Evolutionary conservation across 495 filamentous ascomycete species (phyloP).

Genomic region (Sordaria brevicollis): DNA sequence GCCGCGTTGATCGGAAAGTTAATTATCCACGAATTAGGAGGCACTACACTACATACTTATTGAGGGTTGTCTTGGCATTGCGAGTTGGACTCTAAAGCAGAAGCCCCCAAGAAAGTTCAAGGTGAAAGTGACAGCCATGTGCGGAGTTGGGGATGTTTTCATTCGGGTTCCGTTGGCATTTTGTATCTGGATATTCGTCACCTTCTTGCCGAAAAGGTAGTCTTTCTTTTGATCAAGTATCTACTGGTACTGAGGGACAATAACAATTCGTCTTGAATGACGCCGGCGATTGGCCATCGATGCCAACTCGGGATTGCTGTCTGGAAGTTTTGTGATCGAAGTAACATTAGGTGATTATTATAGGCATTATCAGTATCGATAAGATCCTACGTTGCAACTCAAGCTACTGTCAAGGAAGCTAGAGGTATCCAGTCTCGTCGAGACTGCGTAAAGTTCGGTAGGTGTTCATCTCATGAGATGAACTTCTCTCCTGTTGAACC

Average conservation of each 20-base stretch:
- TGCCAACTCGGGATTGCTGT: no score
- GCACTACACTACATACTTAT: no score
- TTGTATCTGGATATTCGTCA: no score
- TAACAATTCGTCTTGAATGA: no score
- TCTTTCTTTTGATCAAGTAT: no score
- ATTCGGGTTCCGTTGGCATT: no score
- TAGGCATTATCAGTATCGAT: neutral
- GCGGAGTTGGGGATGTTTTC: neutral
- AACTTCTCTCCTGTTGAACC: neutral
- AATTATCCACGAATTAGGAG: conserved; percentile 10
- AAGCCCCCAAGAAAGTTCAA: no score
- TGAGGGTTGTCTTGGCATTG: neutral
- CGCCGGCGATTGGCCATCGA: no score
- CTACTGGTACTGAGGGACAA: no score
- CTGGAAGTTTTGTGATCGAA: no score
- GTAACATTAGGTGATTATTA: neutral
- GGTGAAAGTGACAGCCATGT: neutral
- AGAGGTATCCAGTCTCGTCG: no score
- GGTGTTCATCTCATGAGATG: neutral
- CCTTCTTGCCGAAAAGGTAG: neutral
- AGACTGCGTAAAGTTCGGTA: neutral
- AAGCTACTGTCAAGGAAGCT: no score
- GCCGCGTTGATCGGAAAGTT: neutral
- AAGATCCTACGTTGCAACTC: neutral
- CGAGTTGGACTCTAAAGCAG: neutral